Percentiles rank a stretch among this genome's conserved stretches.
phyloP scores from a whole-genome alignment of 176 grass and related monocot species.

The Raddia guianensis region DNA sequence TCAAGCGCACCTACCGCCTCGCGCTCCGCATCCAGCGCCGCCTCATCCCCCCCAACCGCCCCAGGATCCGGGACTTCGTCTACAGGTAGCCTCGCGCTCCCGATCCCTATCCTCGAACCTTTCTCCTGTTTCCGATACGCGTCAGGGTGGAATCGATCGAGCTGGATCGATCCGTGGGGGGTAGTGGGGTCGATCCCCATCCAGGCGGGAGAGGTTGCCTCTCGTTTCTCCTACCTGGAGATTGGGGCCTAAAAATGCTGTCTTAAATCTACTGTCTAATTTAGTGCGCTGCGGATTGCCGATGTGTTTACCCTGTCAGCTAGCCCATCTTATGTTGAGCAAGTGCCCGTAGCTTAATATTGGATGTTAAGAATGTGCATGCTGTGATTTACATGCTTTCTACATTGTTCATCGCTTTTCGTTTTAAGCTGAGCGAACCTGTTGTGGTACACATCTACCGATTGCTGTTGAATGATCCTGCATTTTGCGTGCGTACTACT shows the following conservation, averaged over 20 bases:
- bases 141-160: not conserved
- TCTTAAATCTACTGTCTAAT: too few relatives aligned
- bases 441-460: not conserved
- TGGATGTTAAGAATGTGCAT: not conserved
- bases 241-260: too few relatives aligned
- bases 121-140: not conserved
- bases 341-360: not conserved
- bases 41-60: constrained; percentile 69
- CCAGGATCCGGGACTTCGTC: constrained; percentile 72
- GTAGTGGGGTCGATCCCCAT: not conserved
- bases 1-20: constrained; percentile 76
- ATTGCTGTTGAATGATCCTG: not conserved
- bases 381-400: not conserved
- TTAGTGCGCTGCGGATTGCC: not conserved
- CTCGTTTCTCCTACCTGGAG: too few relatives aligned
- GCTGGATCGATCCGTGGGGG: not conserved
- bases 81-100: constrained; percentile 34
- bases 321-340: not conserved
- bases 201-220: not conserved
- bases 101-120: not conserved
- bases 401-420: not conserved
- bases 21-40: constrained; percentile 86
- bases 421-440: not conserved
- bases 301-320: not conserved
- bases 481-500: not conserved